Percentiles rank a stretch among this genome's conserved stretches.
Conservation (phyloP, 306 rosid genomes). For the Citrullus mucosospermus region DNA sequence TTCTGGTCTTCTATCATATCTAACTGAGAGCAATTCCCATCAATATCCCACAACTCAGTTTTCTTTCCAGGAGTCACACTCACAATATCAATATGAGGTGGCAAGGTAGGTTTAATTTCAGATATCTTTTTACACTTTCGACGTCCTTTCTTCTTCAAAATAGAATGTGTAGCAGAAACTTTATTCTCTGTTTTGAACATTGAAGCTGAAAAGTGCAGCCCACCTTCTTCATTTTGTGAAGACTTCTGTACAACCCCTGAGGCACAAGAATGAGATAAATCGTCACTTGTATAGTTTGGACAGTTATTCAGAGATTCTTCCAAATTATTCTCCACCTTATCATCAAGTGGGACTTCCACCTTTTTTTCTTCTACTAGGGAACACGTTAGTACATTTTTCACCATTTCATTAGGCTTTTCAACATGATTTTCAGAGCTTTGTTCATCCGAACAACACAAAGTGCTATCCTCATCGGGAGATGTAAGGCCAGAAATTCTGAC, state of each 20-base stretch:
- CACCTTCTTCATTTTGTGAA: conserved; percentile 20
- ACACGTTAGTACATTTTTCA: conserved; percentile 15
- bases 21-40: conserved; percentile 19
- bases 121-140: conserved; percentile 79
- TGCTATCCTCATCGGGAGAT: conserved; percentile 21
- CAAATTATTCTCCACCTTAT: conserved; percentile 14
- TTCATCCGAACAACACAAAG: conserved; percentile 22
- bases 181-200: conserved; percentile 22
- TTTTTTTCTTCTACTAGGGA: conserved; percentile 18
- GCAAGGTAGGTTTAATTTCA: conserved; percentile 46
- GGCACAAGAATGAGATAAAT: conserved; percentile 27
- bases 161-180: conserved; percentile 28
- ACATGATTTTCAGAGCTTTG: conserved; percentile 16
- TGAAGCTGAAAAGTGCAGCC: conserved; percentile 24
- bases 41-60: conserved; percentile 22
- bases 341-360: conserved; percentile 14
- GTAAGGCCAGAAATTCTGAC: conserved; percentile 22
- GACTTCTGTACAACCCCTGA: conserved; percentile 18
- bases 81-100: conserved; percentile 23
- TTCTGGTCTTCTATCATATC: conserved; percentile 31
- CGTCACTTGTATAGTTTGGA: conserved; percentile 17
- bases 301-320: conserved; percentile 15
- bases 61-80: conserved; percentile 29
- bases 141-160: conserved; percentile 47
- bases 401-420: conserved; percentile 21